phyloP scores from a whole-genome alignment of 2,329 filamentous ascomycete genomes.

The Penicillium fuscoglaucum region DNA sequence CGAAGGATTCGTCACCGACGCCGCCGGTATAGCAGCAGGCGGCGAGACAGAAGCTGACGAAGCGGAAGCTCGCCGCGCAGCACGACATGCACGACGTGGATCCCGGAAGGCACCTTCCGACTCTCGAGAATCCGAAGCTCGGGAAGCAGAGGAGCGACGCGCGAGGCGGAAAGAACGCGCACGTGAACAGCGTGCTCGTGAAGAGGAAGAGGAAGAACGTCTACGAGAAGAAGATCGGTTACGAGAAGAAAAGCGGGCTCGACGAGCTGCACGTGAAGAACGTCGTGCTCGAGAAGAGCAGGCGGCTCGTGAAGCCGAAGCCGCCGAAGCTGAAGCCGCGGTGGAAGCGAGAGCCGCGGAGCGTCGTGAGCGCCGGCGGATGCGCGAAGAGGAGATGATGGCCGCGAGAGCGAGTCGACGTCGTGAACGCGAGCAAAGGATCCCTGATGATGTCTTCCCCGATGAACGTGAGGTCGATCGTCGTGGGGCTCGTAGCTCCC shows the following conservation, averaged over 20 bases:
- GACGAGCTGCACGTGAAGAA: slow-evolving; percentile 56
- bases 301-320: slow-evolving; percentile 21
- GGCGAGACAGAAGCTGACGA: slow-evolving; percentile 47
- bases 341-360: slow-evolving; percentile 42
- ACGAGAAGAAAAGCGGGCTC: slow-evolving; percentile 41
- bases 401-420: slow-evolving; percentile 35
- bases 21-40: slow-evolving; percentile 37
- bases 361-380: slow-evolving; percentile 42
- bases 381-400: slow-evolving; percentile 36
- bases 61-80: slow-evolving; percentile 63
- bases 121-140: slow-evolving; percentile 37
- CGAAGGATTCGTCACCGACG: slow-evolving; percentile 50
- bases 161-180: slow-evolving; percentile 35
- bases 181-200: slow-evolving; percentile 36
- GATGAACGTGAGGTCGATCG: slow-evolving; percentile 32
- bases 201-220: slow-evolving; percentile 48
- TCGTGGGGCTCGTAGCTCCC: slow-evolving; percentile 26
- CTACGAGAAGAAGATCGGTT: slow-evolving; percentile 23
- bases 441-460: slow-evolving; percentile 26
- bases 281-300: slow-evolving; percentile 32
- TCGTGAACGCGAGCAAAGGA: slow-evolving; percentile 34
- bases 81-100: slow-evolving; percentile 58
- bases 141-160: slow-evolving; percentile 40
- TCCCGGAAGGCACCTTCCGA: slow-evolving; percentile 40
- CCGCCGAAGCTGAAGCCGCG: slow-evolving; percentile 33